Evolutionary conservation across 345 rosid genomes (phyloP).

Genomic region (Euclidium syriacum): DNA sequence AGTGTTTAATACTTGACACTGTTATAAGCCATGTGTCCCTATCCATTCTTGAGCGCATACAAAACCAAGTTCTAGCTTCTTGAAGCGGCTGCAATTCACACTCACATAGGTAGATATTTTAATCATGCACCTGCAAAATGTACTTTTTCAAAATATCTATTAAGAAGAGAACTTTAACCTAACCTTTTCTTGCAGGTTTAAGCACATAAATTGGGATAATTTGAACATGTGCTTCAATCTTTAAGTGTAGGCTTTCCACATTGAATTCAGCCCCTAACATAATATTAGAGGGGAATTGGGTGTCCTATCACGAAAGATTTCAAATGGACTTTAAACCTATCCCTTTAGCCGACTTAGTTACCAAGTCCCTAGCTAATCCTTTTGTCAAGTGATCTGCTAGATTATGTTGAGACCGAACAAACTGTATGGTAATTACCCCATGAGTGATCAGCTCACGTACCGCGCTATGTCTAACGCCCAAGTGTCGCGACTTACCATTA

Average conservation of each 20-base stretch:
- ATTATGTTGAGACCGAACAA: background rate
- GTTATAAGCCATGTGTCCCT: background rate
- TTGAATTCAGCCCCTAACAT: background rate
- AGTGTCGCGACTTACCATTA: conserved; percentile 5
- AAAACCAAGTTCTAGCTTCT: background rate
- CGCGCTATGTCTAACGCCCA: background rate
- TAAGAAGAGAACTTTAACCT: background rate
- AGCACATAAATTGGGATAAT: background rate
- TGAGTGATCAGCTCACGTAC: conserved; percentile 1
- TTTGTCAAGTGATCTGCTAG: background rate
- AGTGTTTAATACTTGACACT: background rate
- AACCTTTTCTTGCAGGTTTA: background rate
- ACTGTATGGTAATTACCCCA: conserved; percentile 4
- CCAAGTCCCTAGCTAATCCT: background rate
- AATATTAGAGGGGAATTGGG: background rate
- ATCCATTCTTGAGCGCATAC: background rate
- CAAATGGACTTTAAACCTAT: background rate
- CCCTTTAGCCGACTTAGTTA: background rate
- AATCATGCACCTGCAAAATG: background rate
- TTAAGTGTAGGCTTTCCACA: background rate
- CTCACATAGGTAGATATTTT: background rate
- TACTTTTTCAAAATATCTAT: background rate
- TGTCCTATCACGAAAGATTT: background rate
- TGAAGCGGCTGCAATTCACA: background rate
- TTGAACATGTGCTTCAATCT: background rate